Evolutionary conservation across 169 alveolate genomes (phyloP).

Genomic region (Eimeria maxima): DNA sequence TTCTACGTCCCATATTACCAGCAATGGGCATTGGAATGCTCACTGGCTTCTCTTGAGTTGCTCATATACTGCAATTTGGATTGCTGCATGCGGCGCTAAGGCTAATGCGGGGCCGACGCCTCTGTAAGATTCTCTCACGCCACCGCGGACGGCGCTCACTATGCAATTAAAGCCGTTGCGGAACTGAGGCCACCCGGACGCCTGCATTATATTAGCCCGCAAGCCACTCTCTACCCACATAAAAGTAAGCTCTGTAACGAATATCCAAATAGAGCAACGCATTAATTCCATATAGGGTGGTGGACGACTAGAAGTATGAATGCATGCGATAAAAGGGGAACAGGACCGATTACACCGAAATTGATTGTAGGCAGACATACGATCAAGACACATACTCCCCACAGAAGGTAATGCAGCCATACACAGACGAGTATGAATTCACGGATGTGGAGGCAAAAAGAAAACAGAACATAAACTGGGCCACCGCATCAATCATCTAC

Average conservation of each 20-base stretch:
- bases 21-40: background rate
- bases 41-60: constrained; percentile 69
- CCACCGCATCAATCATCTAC: background rate
- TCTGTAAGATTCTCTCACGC: constrained; percentile 61
- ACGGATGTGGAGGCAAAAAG: background rate
- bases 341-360: no score
- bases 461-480: background rate
- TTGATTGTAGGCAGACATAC: no score
- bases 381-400: background rate
- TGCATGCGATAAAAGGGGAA: no score
- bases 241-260: background rate
- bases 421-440: background rate
- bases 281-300: no score
- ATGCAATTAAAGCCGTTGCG: constrained; percentile 54
- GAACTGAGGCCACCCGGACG: constrained; percentile 73
- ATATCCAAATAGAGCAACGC: no score
- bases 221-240: background rate
- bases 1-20: no score
- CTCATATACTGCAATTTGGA: constrained; percentile 80
- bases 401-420: background rate
- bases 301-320: no score
- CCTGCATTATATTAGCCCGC: constrained; percentile 47
- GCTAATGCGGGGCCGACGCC: constrained; percentile 82
- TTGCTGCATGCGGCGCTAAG: constrained; percentile 81
- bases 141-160: constrained; percentile 67